These are phyloP conservation scores for Solanum chiquidenum DNA, from an alignment of 257 asterid genomes.

Conservation along the genomic window DNA sequence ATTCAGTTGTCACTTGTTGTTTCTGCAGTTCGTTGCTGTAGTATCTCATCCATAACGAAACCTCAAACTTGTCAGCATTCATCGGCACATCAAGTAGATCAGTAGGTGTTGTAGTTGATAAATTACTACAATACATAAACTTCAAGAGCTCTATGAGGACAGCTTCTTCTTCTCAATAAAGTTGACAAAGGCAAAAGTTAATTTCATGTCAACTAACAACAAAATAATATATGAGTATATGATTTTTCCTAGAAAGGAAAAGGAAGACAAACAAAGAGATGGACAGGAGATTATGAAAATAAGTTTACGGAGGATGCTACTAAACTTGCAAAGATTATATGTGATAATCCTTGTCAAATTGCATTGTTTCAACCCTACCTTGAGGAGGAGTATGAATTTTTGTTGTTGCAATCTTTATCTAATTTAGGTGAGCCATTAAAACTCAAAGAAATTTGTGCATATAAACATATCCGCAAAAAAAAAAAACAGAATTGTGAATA, in stretches of 20 bases:
- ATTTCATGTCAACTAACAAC: background rate
- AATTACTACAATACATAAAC: background rate
- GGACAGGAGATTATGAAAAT: background rate
- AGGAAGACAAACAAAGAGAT: background rate
- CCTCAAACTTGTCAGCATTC: too few relatives aligned
- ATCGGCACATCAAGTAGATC: background rate
- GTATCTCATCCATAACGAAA: too few relatives aligned
- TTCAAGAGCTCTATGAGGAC: background rate
- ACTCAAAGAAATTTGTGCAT: background rate
- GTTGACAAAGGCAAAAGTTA: too few relatives aligned
- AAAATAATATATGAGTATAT: background rate
- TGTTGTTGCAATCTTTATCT: too few relatives aligned
- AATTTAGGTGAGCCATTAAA: background rate
- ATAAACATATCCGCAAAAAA: background rate
- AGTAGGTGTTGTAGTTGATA: too few relatives aligned
- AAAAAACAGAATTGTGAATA: too few relatives aligned
- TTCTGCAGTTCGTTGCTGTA: too few relatives aligned
- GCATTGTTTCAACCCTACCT: background rate
- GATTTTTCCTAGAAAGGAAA: background rate
- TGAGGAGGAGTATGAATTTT: background rate
- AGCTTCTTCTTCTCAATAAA: too few relatives aligned
- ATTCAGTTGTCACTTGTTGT: slow-evolving; percentile 67
- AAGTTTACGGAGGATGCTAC: background rate
- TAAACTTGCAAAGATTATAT: background rate
- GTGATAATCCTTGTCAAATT: background rate